Conservation (phyloP, 2,329 filamentous ascomycete species). For the Calonectria naviculata region DNA sequence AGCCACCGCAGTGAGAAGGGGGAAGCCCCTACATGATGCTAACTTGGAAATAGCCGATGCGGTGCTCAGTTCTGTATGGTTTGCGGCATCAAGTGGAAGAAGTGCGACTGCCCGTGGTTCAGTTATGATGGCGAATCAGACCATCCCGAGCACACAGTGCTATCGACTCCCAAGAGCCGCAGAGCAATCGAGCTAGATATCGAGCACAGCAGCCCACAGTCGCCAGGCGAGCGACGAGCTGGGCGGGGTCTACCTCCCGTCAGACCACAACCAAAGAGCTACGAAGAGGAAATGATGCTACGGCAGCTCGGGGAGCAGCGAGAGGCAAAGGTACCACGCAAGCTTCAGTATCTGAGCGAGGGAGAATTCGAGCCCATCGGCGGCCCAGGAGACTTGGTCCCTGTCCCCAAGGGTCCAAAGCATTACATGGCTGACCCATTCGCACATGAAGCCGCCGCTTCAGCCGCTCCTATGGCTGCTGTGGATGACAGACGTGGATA, state of each 20-base stretch:
- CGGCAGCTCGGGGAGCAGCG: constrained; percentile 59
- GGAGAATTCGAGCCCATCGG: constrained; percentile 49
- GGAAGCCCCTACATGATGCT: constrained; percentile 19
- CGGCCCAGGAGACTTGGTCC: constrained; percentile 53
- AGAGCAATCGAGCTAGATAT: constrained; percentile 35
- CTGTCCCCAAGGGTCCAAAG: constrained; percentile 45
- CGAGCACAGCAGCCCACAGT: constrained; percentile 32
- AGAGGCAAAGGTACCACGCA: constrained; percentile 51
- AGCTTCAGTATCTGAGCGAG: constrained; percentile 46
- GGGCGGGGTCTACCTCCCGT: constrained; percentile 35
- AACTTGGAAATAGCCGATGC: constrained; percentile 67
- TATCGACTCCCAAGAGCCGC: constrained; percentile 52
- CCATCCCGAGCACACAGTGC: constrained; percentile 63
- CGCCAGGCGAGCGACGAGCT: constrained; percentile 44
- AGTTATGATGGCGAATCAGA: constrained; percentile 71
- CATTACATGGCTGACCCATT: constrained; percentile 74
- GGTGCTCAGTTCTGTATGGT: constrained; percentile 89
- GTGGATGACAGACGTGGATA: constrained; percentile 36
- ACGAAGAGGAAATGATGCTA: constrained; percentile 60
- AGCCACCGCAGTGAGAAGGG: constrained; percentile 41
- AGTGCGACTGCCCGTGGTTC: constrained; percentile 85
- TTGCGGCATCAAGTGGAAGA: constrained; percentile 85
- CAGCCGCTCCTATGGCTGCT: constrained; percentile 35
- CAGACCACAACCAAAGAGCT: constrained; percentile 42
- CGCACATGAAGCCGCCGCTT: constrained; percentile 45